Base-by-base conservation (phyloP, 164 flowering plant species). In the Stephania yunnanensis region DNA sequence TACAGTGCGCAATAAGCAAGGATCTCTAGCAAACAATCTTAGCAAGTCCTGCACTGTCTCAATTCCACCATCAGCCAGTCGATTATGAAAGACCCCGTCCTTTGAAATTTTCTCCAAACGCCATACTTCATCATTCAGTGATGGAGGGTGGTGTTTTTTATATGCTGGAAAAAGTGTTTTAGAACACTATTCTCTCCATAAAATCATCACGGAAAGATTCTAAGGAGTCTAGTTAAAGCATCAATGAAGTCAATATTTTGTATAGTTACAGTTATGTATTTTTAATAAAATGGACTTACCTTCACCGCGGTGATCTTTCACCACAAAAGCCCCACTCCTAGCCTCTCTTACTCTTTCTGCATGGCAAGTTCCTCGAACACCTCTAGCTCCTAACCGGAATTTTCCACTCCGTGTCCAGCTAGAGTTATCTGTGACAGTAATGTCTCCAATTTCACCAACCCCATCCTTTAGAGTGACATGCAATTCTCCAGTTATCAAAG, bases 121-220 rank as follows among this genome's bases (percentile, higher is more conserved):
- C 98, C 97, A 94, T 4, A 94, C 92, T 17, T 92, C 92, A 65
- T 94, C 98, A 0, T 78, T 79, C 29, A 91, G 76, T 67, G 61
- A 76, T 12, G 98, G 98, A 31, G 96, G 97, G 42, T 90, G 80
- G 75, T 92, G 97, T 81, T 94, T 94, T 84, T 83, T 87, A 85
- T 94, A 94, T 80, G 84, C 98, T 94, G 86, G 13, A 73, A 7
- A 36, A 45, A 50, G 36, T 76, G 53, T 44, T 2, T 69, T 22
- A 53, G 30, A 75, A 69, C 5, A 6, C 12, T 68, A 50, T 68
- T 44, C 45, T 50, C 71, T 67, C 45, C 29, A 42, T 5, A 68
- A 75, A 69, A 68, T 17, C 50, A 31, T 68, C 10, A n/a, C 15
- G 8, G 53, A 50, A 17, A 15, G 15, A 61, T 9, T 20, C 17